Evolutionary conservation across 768 basidiomycete species (phyloP).

Genomic region (Termitomyces sp.): DNA sequence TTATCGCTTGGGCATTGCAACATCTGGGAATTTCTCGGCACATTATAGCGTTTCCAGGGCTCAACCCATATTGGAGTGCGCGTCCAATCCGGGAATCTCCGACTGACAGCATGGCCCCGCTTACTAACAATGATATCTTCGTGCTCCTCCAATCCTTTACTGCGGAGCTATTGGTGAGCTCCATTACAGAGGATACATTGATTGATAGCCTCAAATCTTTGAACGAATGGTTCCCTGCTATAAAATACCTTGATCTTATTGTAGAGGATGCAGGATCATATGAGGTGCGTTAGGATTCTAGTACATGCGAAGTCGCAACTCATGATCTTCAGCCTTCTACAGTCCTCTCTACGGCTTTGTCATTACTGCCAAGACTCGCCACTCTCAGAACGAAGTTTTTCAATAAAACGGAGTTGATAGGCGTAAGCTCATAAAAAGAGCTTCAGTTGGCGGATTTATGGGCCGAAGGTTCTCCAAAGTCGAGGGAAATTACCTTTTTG

Average conservation of each 20-base stretch:
- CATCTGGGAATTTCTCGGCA: not conserved
- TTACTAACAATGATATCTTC: too few species aligned
- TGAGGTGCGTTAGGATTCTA: not conserved
- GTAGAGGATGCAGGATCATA: not conserved
- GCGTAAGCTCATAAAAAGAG: too few species aligned
- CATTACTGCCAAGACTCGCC: not conserved
- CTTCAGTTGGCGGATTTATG: too few species aligned
- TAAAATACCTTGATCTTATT: not conserved
- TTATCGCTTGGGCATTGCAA: not conserved
- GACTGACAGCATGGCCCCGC: too few species aligned
- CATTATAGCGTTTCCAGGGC: not conserved
- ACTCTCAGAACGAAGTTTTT: too few species aligned
- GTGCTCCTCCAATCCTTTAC: not conserved
- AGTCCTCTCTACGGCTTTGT: not conserved
- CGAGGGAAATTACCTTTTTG: too few species aligned
- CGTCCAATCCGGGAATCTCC: not conserved
- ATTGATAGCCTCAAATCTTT: not conserved
- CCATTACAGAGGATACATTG: not conserved
- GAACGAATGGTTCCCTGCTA: not conserved
- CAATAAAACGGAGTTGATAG: too few species aligned
- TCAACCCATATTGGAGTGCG: not conserved
- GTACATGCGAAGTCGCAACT: not conserved
- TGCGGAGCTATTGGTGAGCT: not conserved
- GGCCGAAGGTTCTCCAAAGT: too few species aligned
- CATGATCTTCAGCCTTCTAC: not conserved